Conservation (phyloP, 2,329 filamentous ascomycete genomes). For the Lachnum nothofagi region DNA sequence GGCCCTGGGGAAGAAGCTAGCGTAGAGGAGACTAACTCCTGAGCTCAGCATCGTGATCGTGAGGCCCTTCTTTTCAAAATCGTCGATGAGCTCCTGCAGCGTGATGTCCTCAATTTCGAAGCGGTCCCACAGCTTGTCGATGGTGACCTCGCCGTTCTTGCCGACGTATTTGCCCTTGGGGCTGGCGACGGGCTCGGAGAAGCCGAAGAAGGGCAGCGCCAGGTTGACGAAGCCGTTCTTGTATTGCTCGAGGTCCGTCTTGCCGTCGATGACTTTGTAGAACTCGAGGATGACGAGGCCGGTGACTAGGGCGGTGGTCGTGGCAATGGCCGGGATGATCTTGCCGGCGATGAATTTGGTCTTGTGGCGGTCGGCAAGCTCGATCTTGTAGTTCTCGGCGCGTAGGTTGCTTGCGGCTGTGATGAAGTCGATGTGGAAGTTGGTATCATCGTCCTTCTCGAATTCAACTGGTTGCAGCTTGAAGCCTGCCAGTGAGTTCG, state of each 20-base stretch:
- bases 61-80: slow-evolving; percentile 77
- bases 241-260: slow-evolving; percentile 95
- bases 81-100: slow-evolving; percentile 72
- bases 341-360: slow-evolving; percentile 99
- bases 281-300: slow-evolving; percentile 88
- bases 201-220: slow-evolving; percentile 94
- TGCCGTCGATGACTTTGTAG: slow-evolving; percentile 94
- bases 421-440: slow-evolving; percentile 98
- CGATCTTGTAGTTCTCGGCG: slow-evolving; percentile 96
- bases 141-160: slow-evolving; percentile 68
- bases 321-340: slow-evolving; percentile 98
- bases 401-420: slow-evolving; percentile 93
- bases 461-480: slow-evolving; percentile 91
- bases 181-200: slow-evolving; percentile 92
- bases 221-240: slow-evolving; percentile 99
- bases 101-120: slow-evolving; percentile 88
- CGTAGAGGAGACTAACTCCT: slow-evolving; percentile 92
- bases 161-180: slow-evolving; percentile 88
- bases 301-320: slow-evolving; percentile 91
- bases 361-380: slow-evolving; percentile 87
- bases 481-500: slow-evolving; percentile 79
- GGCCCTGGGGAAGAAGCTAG: slow-evolving; percentile 76
- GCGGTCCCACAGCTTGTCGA: slow-evolving; percentile 97
- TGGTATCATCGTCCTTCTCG: slow-evolving; percentile 97
- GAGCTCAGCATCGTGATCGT: slow-evolving; percentile 90